A percentile compares a stretch with the other conserved stretches of the same genome.
Conservation (phyloP, 2,329 filamentous ascomycete genomes). For the Paramyrothecium roridum region DNA sequence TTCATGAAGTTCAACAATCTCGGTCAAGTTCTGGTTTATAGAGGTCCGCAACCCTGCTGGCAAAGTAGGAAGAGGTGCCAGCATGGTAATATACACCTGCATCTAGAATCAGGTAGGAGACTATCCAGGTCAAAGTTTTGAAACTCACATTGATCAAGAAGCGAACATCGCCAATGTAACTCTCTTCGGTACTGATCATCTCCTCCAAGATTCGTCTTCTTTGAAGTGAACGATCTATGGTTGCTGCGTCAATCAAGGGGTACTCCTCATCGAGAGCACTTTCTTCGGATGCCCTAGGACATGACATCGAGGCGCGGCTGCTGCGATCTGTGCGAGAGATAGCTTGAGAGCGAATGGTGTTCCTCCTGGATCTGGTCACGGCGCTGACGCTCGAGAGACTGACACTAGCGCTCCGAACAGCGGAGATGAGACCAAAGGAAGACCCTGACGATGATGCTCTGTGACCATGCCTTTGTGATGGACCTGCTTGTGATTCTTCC, state of each 20-base stretch:
- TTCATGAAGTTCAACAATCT: conserved; percentile 81
- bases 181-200: conserved; percentile 79
- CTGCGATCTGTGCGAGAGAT: conserved; percentile 61
- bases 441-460: conserved; percentile 67
- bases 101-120: conserved; percentile 12
- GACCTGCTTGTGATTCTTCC: conserved; percentile 2
- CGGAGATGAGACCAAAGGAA: conserved; percentile 77
- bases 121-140: neutral
- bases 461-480: conserved; percentile 23
- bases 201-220: conserved; percentile 81
- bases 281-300: conserved; percentile 61
- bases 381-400: conserved; percentile 73
- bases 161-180: conserved; percentile 83
- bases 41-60: conserved; percentile 64
- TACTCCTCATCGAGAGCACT: conserved; percentile 58
- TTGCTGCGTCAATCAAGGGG: conserved; percentile 59
- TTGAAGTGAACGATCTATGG: conserved; percentile 69
- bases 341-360: conserved; percentile 46
- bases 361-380: conserved; percentile 55
- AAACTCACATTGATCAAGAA: conserved; percentile 75
- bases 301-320: conserved; percentile 57
- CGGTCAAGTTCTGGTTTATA: conserved; percentile 75
- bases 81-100: conserved; percentile 71
- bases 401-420: conserved; percentile 75
- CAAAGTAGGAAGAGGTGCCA: conserved; percentile 67